Percentiles rank a stretch among this genome's conserved stretches.
phyloP scores from a whole-genome alignment of 78 protist species.

The Dictyostelium capitatum region DNA sequence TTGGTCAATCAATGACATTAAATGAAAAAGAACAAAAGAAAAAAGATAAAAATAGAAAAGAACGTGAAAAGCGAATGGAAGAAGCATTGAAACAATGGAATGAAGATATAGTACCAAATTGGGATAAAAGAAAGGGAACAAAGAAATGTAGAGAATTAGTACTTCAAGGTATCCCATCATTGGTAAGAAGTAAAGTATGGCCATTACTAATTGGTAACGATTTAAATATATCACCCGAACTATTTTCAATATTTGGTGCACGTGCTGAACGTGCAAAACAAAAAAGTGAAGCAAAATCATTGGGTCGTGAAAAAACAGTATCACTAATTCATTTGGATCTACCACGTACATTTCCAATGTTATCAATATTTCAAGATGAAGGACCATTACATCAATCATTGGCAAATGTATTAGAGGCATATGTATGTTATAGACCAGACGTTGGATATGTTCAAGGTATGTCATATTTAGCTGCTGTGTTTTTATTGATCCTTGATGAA shows the following conservation, averaged over 20 bases:
- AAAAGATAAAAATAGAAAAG: constrained; percentile 70
- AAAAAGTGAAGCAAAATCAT: constrained; percentile 32
- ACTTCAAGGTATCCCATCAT: constrained; percentile 88
- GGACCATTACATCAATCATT: constrained; percentile 83
- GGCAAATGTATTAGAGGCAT: constrained; percentile 89
- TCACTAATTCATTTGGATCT: constrained; percentile 78
- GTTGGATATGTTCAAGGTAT: constrained; percentile 95
- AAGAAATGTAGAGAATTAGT: constrained; percentile 64
- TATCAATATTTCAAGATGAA: constrained; percentile 83
- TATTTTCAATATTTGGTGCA: constrained; percentile 82
- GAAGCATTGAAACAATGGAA: constrained; percentile 62
- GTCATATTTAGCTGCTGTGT: constrained; percentile 95
- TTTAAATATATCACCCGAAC: constrained; percentile 86
- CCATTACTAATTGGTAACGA: constrained; percentile 84
- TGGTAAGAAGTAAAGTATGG: constrained; percentile 87
- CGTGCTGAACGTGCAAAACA: constrained; percentile 85
- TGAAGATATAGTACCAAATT: constrained; percentile 56
- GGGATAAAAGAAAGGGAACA: constrained; percentile 62
- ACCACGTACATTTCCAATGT: constrained; percentile 87
- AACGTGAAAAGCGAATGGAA: constrained; percentile 67
- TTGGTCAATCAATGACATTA: not conserved
- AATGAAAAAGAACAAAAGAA: constrained; percentile 56
- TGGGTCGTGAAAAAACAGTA: constrained; percentile 83
- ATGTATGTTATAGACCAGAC: constrained; percentile 90
- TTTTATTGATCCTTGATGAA: constrained; percentile 90